Evolutionary conservation across 1,139 yeast genomes (phyloP).

Genomic region (Candida sp.): DNA sequence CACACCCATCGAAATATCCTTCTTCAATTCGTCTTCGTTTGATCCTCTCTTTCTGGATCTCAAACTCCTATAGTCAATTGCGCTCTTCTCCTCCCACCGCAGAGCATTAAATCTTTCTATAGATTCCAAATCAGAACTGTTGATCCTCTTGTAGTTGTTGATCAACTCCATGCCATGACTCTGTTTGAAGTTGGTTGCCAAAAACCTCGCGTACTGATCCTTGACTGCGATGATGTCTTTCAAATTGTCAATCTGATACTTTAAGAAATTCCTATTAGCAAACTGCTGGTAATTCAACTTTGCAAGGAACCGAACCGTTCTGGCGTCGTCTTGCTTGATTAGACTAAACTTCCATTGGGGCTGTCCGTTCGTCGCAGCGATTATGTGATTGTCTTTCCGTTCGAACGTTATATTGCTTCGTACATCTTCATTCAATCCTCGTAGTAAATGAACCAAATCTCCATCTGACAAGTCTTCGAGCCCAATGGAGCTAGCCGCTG

Average conservation of each 20-base stretch:
- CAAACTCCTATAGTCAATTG: constrained; percentile 8
- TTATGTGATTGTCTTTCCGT: background rate
- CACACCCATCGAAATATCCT: constrained; percentile 9
- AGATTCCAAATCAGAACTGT: constrained; percentile 14
- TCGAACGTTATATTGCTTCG: constrained; percentile 1
- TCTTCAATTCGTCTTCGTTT: constrained; percentile 6
- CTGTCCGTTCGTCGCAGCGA: constrained; percentile 8
- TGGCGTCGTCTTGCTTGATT: constrained; percentile 9
- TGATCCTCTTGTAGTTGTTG: constrained; percentile 27
- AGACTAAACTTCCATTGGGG: constrained; percentile 30
- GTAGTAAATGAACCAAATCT: constrained; percentile 15
- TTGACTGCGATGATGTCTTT: constrained; percentile 27
- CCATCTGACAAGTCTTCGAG: constrained; percentile 24
- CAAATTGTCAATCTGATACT: constrained; percentile 24
- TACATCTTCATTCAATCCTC: background rate
- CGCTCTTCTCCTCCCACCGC: constrained; percentile 18
- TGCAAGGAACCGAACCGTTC: constrained; percentile 21
- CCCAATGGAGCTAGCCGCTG: constrained; percentile 25
- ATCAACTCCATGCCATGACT: constrained; percentile 41
- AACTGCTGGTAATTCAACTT: constrained; percentile 28
- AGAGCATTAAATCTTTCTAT: constrained; percentile 19
- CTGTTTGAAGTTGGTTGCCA: constrained; percentile 40
- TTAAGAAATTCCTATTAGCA: constrained; percentile 24
- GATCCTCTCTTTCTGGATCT: constrained; percentile 7
- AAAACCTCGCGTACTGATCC: constrained; percentile 38